phyloP scores from a whole-genome alignment of 2,329 filamentous ascomycete genomes.

The Diaporthe ilicicola region DNA sequence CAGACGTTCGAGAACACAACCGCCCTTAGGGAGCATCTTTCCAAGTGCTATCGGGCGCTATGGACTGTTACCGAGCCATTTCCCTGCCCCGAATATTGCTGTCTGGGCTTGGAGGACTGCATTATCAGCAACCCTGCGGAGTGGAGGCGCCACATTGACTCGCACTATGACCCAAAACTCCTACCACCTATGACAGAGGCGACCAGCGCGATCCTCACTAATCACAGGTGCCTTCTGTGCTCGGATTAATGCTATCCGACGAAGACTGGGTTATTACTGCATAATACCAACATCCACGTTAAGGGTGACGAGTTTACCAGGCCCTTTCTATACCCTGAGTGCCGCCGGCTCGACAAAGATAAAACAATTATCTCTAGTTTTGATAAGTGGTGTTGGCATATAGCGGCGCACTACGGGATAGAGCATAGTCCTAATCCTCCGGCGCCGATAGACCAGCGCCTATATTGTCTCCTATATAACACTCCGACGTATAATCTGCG shows the following conservation, averaged over 20 bases:
- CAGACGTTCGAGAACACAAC: not conserved
- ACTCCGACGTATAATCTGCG: not conserved
- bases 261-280: not conserved
- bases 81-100: not conserved
- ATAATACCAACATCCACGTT: constrained; percentile 4
- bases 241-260: not conserved
- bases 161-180: not conserved
- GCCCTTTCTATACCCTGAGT: not conserved
- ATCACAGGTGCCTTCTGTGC: not conserved
- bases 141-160: not conserved
- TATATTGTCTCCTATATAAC: not conserved
- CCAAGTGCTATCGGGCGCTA: not conserved
- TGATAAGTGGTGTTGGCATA: not conserved
- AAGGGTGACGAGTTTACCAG: not conserved
- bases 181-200: not conserved
- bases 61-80: not conserved
- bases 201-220: not conserved
- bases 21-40: not conserved
- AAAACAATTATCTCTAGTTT: not conserved
- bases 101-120: constrained; percentile 5
- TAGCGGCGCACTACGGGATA: not conserved
- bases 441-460: not conserved
- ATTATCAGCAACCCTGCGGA: not conserved
- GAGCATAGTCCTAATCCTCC: not conserved
- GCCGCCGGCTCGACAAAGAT: not conserved